Evolutionary conservation across 2,329 filamentous ascomycete genomes (phyloP).

Genomic region (Aspergillus fischeri): DNA sequence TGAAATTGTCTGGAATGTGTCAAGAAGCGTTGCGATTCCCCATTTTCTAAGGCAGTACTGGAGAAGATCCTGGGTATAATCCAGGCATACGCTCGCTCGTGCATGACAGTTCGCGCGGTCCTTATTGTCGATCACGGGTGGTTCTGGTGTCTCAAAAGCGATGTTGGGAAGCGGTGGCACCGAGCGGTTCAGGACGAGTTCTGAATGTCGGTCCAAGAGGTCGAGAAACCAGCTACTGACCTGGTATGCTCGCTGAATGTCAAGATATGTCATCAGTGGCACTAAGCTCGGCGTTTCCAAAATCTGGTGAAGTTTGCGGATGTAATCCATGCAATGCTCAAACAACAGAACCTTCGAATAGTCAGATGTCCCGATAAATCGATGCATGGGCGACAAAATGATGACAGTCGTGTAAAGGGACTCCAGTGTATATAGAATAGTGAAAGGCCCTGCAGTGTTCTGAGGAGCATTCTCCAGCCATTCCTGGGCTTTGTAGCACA

Average conservation of each 20-base stretch:
- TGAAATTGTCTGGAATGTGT: constrained; percentile 32
- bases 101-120: constrained; percentile 32
- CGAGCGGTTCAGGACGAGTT: constrained; percentile 36
- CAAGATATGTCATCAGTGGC: constrained; percentile 78
- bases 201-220: constrained; percentile 51
- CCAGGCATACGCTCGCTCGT: constrained; percentile 31
- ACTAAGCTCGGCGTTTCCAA: constrained; percentile 56
- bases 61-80: constrained; percentile 30
- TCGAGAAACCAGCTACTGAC: constrained; percentile 56
- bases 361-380: constrained; percentile 65
- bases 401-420: constrained; percentile 88
- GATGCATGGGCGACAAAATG: constrained; percentile 74
- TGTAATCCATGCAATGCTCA: constrained; percentile 79
- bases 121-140: constrained; percentile 27
- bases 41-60: constrained; percentile 32
- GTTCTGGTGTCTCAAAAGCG: constrained; percentile 29
- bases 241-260: constrained; percentile 78
- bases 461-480: constrained; percentile 77
- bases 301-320: constrained; percentile 67
- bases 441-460: constrained; percentile 60
- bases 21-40: constrained; percentile 26
- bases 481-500: constrained; percentile 57
- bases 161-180: constrained; percentile 26
- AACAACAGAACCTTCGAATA: constrained; percentile 80
- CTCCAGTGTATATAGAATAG: constrained; percentile 80